These are phyloP conservation scores for Boletus edulis DNA, from an alignment of 768 basidiomycete genomes.

Conservation along the genomic window DNA sequence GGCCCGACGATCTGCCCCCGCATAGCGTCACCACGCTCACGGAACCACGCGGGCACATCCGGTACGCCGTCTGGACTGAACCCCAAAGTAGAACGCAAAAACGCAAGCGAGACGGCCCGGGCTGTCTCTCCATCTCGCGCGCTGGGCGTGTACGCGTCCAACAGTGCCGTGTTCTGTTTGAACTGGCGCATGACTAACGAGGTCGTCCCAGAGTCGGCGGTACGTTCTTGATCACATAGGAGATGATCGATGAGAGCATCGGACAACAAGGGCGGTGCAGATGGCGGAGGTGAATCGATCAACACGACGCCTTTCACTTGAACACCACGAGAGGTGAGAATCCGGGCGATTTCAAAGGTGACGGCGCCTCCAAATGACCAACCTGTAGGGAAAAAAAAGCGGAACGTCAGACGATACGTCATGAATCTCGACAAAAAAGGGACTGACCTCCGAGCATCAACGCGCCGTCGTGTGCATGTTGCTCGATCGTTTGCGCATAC, in stretches of 20 bases:
- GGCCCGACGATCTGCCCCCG: slow-evolving; percentile 30
- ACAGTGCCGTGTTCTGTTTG: slow-evolving; percentile 42
- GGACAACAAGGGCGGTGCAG: slow-evolving; percentile 50
- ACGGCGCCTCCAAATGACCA: slow-evolving; percentile 1
- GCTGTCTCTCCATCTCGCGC: slow-evolving; percentile 5
- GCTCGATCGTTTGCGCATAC: slow-evolving; percentile 45
- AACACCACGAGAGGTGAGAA: slow-evolving; percentile 40
- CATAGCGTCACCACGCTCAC: slow-evolving; percentile 38
- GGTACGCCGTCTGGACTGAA: slow-evolving; percentile 34
- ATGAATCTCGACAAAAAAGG: neutral
- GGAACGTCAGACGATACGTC: neutral
- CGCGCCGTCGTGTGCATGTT: slow-evolving; percentile 31
- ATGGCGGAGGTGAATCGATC: slow-evolving; percentile 66
- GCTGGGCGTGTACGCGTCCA: slow-evolving; percentile 44
- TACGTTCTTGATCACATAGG: slow-evolving; percentile 32
- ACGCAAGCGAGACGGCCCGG: slow-evolving; percentile 38
- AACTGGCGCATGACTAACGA: slow-evolving; percentile 48
- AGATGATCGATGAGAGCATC: slow-evolving; percentile 48
- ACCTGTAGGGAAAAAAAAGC: neutral
- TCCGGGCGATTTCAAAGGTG: slow-evolving; percentile 33
- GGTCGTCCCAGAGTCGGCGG: slow-evolving; percentile 24
- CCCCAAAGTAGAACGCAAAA: slow-evolving; percentile 52
- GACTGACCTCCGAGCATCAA: slow-evolving; percentile 59
- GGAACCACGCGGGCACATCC: slow-evolving; percentile 52
- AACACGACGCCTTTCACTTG: slow-evolving; percentile 56